These are phyloP conservation scores for Hypoxylon sp. DNA, from an alignment of 2,329 filamentous ascomycete species.

Conservation along the genomic window DNA sequence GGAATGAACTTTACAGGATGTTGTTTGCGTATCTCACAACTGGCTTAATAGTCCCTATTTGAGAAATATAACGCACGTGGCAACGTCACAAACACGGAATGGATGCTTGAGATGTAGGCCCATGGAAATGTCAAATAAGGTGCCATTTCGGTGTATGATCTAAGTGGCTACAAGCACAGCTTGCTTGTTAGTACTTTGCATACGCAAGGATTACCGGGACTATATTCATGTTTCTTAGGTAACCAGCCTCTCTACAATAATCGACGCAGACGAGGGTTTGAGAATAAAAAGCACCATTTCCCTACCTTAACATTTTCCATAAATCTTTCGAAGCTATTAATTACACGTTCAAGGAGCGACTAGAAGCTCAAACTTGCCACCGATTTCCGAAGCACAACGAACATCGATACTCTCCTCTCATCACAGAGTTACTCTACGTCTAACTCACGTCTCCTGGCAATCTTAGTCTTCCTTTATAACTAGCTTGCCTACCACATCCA, in stretches of 20 bases:
- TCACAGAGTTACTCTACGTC: neutral
- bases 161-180: neutral
- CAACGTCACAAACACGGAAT: slow-evolving; percentile 1
- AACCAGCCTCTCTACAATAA: no score
- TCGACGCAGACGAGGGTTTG: neutral
- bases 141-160: neutral
- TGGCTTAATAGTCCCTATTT: neutral
- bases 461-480: neutral
- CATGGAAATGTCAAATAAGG: neutral
- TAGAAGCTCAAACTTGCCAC: no score
- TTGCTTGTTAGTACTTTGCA: neutral
- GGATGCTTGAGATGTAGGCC: neutral
- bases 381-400: neutral
- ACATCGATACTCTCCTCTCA: neutral
- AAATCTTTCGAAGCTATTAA: neutral
- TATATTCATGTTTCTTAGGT: neutral
- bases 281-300: slow-evolving; percentile 3
- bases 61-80: neutral
- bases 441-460: neutral
- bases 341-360: neutral
- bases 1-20: neutral
- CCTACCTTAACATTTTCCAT: neutral
- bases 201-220: neutral
- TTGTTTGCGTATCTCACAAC: neutral
- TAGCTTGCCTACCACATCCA: neutral